Percentiles rank a stretch among this genome's conserved stretches.
phyloP scores from a whole-genome alignment of 257 asterid genomes.

The Apocynum venetum region DNA sequence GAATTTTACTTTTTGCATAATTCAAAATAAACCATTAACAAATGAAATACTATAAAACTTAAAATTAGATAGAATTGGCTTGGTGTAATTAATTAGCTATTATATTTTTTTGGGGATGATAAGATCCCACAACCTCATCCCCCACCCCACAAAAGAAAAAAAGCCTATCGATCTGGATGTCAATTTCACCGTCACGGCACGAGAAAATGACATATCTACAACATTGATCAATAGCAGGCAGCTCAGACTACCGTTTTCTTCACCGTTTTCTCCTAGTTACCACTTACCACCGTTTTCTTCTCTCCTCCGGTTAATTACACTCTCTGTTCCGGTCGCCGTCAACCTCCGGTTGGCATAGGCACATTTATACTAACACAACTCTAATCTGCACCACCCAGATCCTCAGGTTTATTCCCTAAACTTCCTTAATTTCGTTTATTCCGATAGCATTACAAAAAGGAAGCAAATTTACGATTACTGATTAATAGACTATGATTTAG shows the following conservation, averaged over 20 bases:
- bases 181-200: not conserved
- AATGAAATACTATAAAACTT: not conserved
- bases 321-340: not conserved
- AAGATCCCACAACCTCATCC: too few species aligned
- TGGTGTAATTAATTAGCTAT: not conserved
- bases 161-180: too few species aligned
- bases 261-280: not conserved
- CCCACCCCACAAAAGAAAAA: not conserved
- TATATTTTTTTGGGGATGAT: too few species aligned
- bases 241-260: not conserved
- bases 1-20: not conserved
- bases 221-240: not conserved
- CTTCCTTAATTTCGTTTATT: not conserved
- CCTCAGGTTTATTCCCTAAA: constrained; percentile 13
- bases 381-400: not conserved
- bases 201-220: not conserved
- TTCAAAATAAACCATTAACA: not conserved
- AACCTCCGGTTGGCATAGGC: not conserved
- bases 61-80: not conserved
- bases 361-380: not conserved
- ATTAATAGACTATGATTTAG: not conserved
- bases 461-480: not conserved
- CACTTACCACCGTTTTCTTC: not conserved
- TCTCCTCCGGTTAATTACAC: not conserved
- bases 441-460: not conserved